Evolutionary conservation across 2,329 filamentous ascomycete genomes (phyloP).

Genomic region (Colletotrichum sansevieriae): DNA sequence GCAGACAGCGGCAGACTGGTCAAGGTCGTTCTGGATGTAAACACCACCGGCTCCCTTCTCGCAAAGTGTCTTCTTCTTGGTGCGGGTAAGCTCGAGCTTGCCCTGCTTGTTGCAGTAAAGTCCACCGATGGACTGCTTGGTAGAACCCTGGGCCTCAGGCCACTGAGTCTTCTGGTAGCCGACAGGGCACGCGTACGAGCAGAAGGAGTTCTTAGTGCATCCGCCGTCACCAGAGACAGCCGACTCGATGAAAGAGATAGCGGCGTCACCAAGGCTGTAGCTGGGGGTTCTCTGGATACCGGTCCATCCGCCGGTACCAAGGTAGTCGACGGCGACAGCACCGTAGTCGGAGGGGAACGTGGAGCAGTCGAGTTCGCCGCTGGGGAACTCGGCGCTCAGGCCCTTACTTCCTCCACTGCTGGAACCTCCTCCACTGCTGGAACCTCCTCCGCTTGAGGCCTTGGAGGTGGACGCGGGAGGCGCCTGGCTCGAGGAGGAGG

Average conservation of each 20-base stretch:
- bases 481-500: slow-evolving; percentile 44
- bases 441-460: slow-evolving; percentile 44
- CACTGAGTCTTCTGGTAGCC: slow-evolving; percentile 96
- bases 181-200: slow-evolving; percentile 92
- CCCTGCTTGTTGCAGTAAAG: slow-evolving; percentile 81
- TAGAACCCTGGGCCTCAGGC: slow-evolving; percentile 81
- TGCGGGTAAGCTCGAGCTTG: slow-evolving; percentile 83
- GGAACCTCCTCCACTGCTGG: slow-evolving; percentile 44
- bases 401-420: slow-evolving; percentile 59
- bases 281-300: slow-evolving; percentile 78
- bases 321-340: slow-evolving; percentile 77
- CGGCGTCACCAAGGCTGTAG: slow-evolving; percentile 60
- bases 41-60: slow-evolving; percentile 78
- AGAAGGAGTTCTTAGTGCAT: slow-evolving; percentile 77
- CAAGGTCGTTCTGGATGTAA: slow-evolving; percentile 80
- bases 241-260: slow-evolving; percentile 76
- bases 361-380: slow-evolving; percentile 77
- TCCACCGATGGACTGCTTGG: slow-evolving; percentile 89
- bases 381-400: slow-evolving; percentile 78
- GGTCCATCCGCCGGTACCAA: slow-evolving; percentile 80
- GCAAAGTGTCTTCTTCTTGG: slow-evolving; percentile 78
- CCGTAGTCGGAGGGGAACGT: slow-evolving; percentile 86
- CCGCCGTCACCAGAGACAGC: slow-evolving; percentile 67
- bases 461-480: slow-evolving; percentile 46
- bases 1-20: slow-evolving; percentile 79